Percentiles rank a stretch among this genome's conserved stretches.
These are phyloP conservation scores for Tausonia pullulans DNA, from an alignment of 1,284 basidiomycete genomes.

Conservation along the genomic window DNA sequence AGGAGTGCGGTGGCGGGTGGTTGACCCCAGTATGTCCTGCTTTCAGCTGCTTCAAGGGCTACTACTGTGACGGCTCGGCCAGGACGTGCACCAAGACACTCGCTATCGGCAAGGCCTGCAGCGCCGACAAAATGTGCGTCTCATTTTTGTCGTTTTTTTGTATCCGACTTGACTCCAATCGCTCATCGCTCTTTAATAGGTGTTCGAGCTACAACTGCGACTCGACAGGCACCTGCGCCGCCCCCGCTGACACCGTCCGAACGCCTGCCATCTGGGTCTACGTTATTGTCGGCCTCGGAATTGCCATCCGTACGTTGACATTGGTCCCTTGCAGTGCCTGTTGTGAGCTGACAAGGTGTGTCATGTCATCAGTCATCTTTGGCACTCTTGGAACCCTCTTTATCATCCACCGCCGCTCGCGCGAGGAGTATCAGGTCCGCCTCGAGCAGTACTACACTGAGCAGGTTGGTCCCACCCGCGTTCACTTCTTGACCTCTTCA, in stretches of 20 bases:
- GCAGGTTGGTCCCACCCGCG: slow-evolving; percentile 43
- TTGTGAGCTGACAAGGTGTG: background rate
- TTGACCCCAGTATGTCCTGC: background rate
- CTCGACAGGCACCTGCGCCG: slow-evolving; percentile 48
- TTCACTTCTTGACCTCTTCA: too few species aligned
- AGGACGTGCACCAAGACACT: slow-evolving; percentile 52
- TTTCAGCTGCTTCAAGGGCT: slow-evolving; percentile 37
- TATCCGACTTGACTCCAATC: slow-evolving; percentile 3
- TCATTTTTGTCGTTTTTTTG: background rate
- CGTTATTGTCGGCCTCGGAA: slow-evolving; percentile 56
- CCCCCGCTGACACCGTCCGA: slow-evolving; percentile 48
- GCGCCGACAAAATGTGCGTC: slow-evolving; percentile 66
- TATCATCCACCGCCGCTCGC: slow-evolving; percentile 55
- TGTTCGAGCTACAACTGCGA: slow-evolving; percentile 67
- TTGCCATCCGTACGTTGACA: slow-evolving; percentile 48
- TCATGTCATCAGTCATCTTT: slow-evolving; percentile 47
- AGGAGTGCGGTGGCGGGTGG: too few species aligned
- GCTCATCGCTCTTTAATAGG: slow-evolving; percentile 34
- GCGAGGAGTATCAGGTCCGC: slow-evolving; percentile 63
- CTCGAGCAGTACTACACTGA: slow-evolving; percentile 77
- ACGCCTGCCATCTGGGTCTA: slow-evolving; percentile 60
- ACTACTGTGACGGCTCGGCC: slow-evolving; percentile 59
- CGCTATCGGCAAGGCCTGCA: slow-evolving; percentile 47
- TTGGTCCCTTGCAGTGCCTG: background rate
- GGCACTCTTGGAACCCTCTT: slow-evolving; percentile 56